A percentile compares a stretch with the other conserved stretches of the same genome.
phyloP scores from a whole-genome alignment of 768 basidiomycete species.

The Mycena olivaceomarginata region DNA sequence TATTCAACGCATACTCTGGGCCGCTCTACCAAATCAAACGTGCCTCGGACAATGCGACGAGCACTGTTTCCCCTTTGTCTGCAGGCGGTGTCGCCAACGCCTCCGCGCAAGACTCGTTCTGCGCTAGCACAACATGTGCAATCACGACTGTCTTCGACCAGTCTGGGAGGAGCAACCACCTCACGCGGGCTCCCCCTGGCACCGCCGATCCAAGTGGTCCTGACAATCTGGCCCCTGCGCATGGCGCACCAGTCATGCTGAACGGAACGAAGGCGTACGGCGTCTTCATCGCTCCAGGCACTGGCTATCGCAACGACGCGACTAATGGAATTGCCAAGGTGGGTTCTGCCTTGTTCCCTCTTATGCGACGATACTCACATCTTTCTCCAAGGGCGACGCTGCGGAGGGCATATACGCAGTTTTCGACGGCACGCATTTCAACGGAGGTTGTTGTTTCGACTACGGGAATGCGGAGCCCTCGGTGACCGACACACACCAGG shows the following conservation, averaged over 20 bases:
- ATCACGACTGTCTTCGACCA: constrained; percentile 16
- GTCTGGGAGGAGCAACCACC: constrained; percentile 23
- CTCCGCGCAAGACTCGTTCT: too few relatives aligned
- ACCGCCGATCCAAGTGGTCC: constrained; percentile 20
- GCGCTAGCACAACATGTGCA: too few relatives aligned
- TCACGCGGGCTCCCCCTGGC: constrained; percentile 32
- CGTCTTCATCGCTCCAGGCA: not conserved
- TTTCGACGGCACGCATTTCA: constrained; percentile 4
- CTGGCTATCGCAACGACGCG: constrained; percentile 32
- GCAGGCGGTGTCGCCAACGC: constrained; percentile 41
- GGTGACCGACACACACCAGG: constrained; percentile 24
- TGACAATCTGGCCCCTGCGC: constrained; percentile 35
- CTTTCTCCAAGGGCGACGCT: constrained; percentile 28
- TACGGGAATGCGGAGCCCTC: constrained; percentile 43
- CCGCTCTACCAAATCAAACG: constrained; percentile 38
- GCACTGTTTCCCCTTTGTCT: constrained; percentile 28
- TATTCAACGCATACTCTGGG: constrained; percentile 20
- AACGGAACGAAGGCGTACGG: constrained; percentile 19
- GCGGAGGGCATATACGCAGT: not conserved
- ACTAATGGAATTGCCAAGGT: constrained; percentile 37
- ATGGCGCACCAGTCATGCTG: constrained; percentile 34
- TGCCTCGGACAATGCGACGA: constrained; percentile 32
- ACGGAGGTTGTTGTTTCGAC: constrained; percentile 41
- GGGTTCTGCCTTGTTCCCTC: not conserved
- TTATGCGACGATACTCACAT: not conserved